Evolutionary conservation across 164 flowering plant genomes (phyloP).

Genomic region (Macadamia integrifolia): DNA sequence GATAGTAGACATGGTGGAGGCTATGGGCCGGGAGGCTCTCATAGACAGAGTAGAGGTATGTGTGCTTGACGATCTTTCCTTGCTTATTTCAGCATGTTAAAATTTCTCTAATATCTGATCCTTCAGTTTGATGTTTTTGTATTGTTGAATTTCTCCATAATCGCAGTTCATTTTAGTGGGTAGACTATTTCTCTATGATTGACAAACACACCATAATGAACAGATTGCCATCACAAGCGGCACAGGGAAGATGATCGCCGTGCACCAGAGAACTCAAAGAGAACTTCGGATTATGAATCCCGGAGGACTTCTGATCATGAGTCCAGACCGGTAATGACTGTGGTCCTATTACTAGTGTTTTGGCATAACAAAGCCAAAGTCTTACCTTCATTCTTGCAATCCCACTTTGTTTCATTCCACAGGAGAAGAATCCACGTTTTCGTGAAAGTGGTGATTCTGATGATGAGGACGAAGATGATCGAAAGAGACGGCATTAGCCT

Average conservation of each 20-base stretch:
- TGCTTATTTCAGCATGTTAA: neutral
- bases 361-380: neutral
- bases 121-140: neutral
- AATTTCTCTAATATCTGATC: neutral
- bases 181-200: neutral
- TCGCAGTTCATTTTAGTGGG: too few species aligned
- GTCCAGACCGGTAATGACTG: constrained; percentile 64
- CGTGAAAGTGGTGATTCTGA: constrained; percentile 98
- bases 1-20: constrained; percentile 85
- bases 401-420: constrained; percentile 12
- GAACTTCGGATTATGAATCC: constrained; percentile 50
- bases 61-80: neutral
- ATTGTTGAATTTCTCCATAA: neutral
- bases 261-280: constrained; percentile 52
- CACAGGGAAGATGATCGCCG: constrained; percentile 78
- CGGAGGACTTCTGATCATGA: constrained; percentile 58
- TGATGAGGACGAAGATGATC: constrained; percentile 83
- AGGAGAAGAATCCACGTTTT: constrained; percentile 98
- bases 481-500: constrained; percentile 33
- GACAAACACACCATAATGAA: neutral
- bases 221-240: constrained; percentile 73
- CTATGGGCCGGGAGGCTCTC: constrained; percentile 61
- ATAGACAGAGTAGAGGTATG: constrained; percentile 72
- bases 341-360: neutral
- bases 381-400: neutral